These are phyloP conservation scores for Aspergillus vadensis DNA, from an alignment of 2,329 filamentous ascomycete species.

Conservation along the genomic window DNA sequence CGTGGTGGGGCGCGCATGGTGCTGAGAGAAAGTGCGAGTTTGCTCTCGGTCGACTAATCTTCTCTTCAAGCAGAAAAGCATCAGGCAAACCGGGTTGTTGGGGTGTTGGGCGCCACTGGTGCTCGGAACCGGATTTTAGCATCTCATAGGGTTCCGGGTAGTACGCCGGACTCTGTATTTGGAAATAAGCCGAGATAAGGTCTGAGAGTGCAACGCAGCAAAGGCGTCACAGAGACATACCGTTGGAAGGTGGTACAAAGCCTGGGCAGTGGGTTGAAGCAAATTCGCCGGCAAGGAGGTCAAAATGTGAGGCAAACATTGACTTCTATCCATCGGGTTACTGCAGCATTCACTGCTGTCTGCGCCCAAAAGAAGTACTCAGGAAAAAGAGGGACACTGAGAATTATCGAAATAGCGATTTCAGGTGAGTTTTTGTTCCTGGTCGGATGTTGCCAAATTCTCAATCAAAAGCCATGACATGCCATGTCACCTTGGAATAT, in stretches of 20 bases:
- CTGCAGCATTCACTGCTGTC: too few relatives aligned
- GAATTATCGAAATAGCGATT: too few relatives aligned
- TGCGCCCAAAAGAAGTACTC: too few relatives aligned
- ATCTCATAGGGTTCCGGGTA: not conserved
- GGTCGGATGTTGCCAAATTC: too few relatives aligned
- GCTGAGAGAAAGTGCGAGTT: not conserved
- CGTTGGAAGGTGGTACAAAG: not conserved
- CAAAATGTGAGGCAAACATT: too few relatives aligned
- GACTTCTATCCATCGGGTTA: too few relatives aligned
- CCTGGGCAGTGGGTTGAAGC: not conserved
- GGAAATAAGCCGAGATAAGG: not conserved
- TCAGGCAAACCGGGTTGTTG: not conserved
- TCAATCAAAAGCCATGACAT: too few relatives aligned
- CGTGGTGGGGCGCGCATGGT: not conserved
- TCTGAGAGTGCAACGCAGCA: not conserved
- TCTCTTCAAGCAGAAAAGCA: not conserved
- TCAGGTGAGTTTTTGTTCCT: too few relatives aligned
- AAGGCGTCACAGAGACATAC: not conserved
- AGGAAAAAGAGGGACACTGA: too few relatives aligned
- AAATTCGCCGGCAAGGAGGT: too few relatives aligned
- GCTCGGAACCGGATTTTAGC: not conserved
- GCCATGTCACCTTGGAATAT: too few relatives aligned
- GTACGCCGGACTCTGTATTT: not conserved
- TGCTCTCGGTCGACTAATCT: not conserved
- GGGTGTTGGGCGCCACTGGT: slow-evolving; percentile 2